A percentile compares a stretch with the other conserved stretches of the same genome.
Evolutionary conservation across 2,329 filamentous ascomycete species (phyloP).

Genomic region (Microdochium paspali): DNA sequence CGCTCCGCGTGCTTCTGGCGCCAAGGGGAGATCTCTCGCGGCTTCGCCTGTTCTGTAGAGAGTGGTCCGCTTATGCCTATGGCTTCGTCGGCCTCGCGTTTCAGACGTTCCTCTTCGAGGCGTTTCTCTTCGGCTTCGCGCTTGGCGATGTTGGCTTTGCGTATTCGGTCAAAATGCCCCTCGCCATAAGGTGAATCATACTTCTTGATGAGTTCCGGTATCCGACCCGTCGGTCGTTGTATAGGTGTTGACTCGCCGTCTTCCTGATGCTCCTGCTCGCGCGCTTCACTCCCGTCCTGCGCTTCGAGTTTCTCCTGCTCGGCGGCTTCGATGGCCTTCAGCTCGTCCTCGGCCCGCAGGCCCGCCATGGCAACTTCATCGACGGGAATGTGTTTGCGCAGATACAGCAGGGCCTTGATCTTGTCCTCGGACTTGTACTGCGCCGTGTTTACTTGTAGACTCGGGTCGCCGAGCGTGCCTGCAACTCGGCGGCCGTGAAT

Average conservation of each 20-base stretch:
- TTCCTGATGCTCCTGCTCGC: slow-evolving; percentile 10
- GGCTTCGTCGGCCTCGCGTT: slow-evolving; percentile 29
- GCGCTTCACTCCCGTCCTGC: slow-evolving; percentile 5
- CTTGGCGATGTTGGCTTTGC: slow-evolving; percentile 40
- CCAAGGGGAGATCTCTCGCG: slow-evolving; percentile 24
- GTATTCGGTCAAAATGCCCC: slow-evolving; percentile 47
- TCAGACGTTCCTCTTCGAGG: slow-evolving; percentile 29
- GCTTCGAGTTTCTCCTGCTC: slow-evolving; percentile 10
- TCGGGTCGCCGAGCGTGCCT: slow-evolving; percentile 52
- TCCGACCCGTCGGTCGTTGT: slow-evolving; percentile 11
- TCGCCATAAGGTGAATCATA: slow-evolving; percentile 46
- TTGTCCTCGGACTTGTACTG: slow-evolving; percentile 31
- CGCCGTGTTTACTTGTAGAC: slow-evolving; percentile 35
- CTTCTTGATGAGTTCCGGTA: slow-evolving; percentile 16
- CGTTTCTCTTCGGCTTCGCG: slow-evolving; percentile 35
- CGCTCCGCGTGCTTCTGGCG: slow-evolving; percentile 31
- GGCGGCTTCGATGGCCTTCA: slow-evolving; percentile 37
- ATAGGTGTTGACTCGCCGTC: slow-evolving; percentile 4
- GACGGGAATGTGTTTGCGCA: slow-evolving; percentile 44
- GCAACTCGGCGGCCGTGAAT: slow-evolving; percentile 55
- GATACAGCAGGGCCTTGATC: slow-evolving; percentile 39
- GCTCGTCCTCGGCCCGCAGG: slow-evolving; percentile 52
- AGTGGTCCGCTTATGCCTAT: slow-evolving; percentile 29
- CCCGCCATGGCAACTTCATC: slow-evolving; percentile 53
- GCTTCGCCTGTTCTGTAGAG: slow-evolving; percentile 24